Evolutionary conservation across 2,329 filamentous ascomycete genomes (phyloP), one percentile per base, ranked within the genome.

Genomic region (Camptophora hylomeconis): DNA sequence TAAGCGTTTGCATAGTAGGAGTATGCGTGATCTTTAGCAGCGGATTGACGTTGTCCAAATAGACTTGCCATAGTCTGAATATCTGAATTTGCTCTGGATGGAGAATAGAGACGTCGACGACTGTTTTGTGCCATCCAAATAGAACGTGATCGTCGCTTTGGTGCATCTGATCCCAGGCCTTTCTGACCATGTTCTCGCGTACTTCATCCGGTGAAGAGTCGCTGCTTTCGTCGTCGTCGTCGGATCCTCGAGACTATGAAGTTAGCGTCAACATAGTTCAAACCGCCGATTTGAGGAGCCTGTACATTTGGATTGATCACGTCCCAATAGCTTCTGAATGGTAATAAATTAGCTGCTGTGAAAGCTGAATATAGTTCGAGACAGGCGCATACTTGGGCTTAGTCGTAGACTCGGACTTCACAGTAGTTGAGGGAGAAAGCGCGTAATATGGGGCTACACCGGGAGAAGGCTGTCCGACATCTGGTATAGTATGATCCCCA

Each of bases 11-110:
- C 1, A 80, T 53, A 1, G 66, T 77, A 1, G 74, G 73, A 0
- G 70, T 67, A 44, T 81, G 76, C 0, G 71, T 75, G 32, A 80
- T 60, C 44, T 79, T 80, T 25, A 79, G 58, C 5, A 82, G 47
- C 0, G 75, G 73, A 40, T 80, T 73, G 40, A 80, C 69, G 42
- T 79, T 79, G 38, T 72, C 67, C 22, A 80, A 62, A 45, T 77
- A 81, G 10, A 70, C 62, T 49, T 80, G 74, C 75, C 76, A 81
- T 7, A 56, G 44, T 18, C 37, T 39, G 32, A 56, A 50, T 6
- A 55, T 48, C 17, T 80, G 71, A 8, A 70, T 63, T 0, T 73
- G 67, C 4, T 70, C 59, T 0, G 80, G 80, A 41, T 78, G 74
- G 0, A 72, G 40, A 2, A 54, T 48, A 3, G 58, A 55, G 1